Evolutionary conservation across 1,284 basidiomycete species (phyloP).

Genomic region (Pseudozyma hubeiensis): DNA sequence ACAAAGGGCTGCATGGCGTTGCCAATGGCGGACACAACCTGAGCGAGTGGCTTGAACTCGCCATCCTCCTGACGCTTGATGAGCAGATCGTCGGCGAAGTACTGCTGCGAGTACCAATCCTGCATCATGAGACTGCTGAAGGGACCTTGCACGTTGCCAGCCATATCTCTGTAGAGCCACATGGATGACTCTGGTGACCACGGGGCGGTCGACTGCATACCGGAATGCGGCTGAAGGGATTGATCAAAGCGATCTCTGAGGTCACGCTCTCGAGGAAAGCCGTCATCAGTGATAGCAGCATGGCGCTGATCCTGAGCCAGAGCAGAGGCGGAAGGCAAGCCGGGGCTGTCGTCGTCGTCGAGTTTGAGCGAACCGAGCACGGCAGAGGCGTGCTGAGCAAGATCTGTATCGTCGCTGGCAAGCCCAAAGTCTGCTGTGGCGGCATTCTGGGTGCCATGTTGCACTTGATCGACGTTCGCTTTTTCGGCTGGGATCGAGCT

Average conservation of each 20-base stretch:
- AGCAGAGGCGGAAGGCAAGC: conserved; percentile 16
- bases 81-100: conserved; percentile 86
- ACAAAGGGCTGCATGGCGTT: conserved; percentile 69
- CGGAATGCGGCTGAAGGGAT: conserved; percentile 22
- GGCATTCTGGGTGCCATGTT: conserved; percentile 1
- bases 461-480: not conserved
- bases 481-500: conserved; percentile 6
- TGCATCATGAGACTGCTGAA: conserved; percentile 93
- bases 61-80: conserved; percentile 77
- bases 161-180: conserved; percentile 92
- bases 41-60: conserved; percentile 69
- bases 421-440: conserved; percentile 11
- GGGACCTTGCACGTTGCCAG: conserved; percentile 91
- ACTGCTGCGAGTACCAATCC: conserved; percentile 91
- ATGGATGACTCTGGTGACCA: conserved; percentile 76
- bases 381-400: conserved; percentile 52
- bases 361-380: conserved; percentile 53
- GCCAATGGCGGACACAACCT: conserved; percentile 65
- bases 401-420: conserved; percentile 39
- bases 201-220: conserved; percentile 18
- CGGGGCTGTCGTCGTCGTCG: conserved; percentile 51
- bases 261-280: conserved; percentile 24
- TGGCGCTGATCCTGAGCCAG: conserved; percentile 16
- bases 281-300: conserved; percentile 11
- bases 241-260: conserved; percentile 13